Evolutionary conservation across 106 monocot species (phyloP).

Genomic region (Cymbidium sinense): DNA sequence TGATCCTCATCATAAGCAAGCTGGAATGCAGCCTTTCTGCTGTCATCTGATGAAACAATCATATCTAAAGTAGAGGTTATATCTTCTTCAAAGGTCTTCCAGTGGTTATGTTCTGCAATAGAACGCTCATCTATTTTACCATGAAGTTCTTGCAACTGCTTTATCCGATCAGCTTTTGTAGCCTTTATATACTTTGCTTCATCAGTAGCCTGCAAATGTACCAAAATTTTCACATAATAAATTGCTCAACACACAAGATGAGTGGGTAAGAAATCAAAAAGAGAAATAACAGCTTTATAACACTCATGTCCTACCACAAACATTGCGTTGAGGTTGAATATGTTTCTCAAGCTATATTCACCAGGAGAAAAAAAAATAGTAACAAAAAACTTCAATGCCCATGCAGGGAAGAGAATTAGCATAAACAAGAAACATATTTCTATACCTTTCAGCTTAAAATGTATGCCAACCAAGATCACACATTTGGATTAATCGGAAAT

Average conservation of each 20-base stretch:
- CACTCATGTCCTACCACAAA: background rate
- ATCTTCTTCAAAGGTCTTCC: constrained; percentile 76
- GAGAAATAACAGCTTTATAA: background rate
- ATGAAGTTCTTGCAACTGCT: constrained; percentile 64
- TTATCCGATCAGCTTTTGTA: constrained; percentile 57
- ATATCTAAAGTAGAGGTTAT: constrained; percentile 31
- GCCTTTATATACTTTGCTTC: constrained; percentile 61
- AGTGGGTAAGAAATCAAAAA: background rate
- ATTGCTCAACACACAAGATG: background rate
- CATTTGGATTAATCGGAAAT: background rate
- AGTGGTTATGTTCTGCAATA: constrained; percentile 32
- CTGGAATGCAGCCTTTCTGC: constrained; percentile 49
- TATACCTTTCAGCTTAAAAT: background rate
- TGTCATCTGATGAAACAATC: constrained; percentile 73
- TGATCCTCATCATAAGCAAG: constrained; percentile 91
- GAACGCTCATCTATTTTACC: constrained; percentile 54
- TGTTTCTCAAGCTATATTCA: background rate
- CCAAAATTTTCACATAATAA: background rate
- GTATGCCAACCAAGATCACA: background rate
- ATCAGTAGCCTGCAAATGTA: constrained; percentile 53
- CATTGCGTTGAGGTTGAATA: too few species aligned
- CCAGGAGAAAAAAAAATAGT: background rate
- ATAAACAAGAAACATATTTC: background rate
- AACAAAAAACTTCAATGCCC: background rate
- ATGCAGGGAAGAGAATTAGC: background rate